Evolutionary conservation across 176 grass and related monocot species (phyloP).

Genomic region (Alopecurus myosuroides): DNA sequence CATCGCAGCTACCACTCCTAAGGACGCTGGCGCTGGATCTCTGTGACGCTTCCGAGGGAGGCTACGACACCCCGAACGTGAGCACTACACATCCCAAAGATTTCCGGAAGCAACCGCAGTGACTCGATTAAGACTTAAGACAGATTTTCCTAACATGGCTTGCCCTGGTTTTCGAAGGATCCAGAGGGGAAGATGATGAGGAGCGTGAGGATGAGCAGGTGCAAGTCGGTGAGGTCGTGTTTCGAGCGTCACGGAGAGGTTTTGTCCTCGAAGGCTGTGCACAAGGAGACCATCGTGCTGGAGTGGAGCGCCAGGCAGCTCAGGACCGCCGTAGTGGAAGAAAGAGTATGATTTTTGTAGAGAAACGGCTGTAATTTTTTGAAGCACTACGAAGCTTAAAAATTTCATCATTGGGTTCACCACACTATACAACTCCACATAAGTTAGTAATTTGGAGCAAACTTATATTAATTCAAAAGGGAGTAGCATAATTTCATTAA

Average conservation of each 20-base stretch:
- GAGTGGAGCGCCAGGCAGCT: conserved; percentile 57
- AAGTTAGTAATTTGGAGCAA: too few species aligned
- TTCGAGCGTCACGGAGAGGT: conserved; percentile 22
- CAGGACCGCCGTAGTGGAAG: conserved; percentile 50
- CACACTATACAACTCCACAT: too few species aligned
- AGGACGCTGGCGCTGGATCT: conserved; percentile 65
- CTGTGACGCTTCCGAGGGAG: conserved; percentile 70
- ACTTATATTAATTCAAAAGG: too few species aligned
- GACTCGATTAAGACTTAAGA: too few species aligned
- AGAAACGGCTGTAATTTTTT: neutral
- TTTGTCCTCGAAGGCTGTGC: conserved; percentile 28
- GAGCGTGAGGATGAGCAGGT: conserved; percentile 62
- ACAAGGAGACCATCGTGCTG: conserved; percentile 72
- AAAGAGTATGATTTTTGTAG: conserved; percentile 32
- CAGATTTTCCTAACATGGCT: neutral
- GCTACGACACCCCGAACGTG: conserved; percentile 68
- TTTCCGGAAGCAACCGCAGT: neutral
- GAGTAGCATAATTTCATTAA: too few species aligned
- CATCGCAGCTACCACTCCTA: conserved; percentile 52
- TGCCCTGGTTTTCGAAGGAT: conserved; percentile 23
- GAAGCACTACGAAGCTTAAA: too few species aligned
- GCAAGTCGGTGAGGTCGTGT: conserved; percentile 44
- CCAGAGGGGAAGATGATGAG: conserved; percentile 37
- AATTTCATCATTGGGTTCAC: too few species aligned
- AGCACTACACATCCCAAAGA: neutral